Evolutionary conservation across 176 grass and related monocot genomes (phyloP), one percentile per base, ranked within the genome.

Genomic region (Cocos nucifera): DNA sequence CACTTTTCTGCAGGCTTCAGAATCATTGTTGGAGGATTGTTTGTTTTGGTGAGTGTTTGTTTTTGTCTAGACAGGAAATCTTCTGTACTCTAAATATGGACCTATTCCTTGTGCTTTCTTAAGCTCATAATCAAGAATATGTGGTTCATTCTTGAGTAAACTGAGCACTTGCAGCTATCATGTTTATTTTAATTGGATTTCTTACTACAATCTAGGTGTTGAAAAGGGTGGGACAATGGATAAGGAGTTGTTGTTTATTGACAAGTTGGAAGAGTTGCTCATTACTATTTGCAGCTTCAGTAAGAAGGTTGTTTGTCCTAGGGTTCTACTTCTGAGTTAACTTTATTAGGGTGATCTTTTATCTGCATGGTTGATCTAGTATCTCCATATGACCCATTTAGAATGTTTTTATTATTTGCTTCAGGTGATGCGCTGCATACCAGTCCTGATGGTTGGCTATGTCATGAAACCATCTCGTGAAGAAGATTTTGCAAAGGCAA

Each of bases 381-480:
- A 14, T 44, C 10, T 14, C 35, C 10, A 44, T 12, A 14, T 44
- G 35, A 14, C 35, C 10, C 35, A 44, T 44, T 44, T 12, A 44
- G 35, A 44, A 44, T 44, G 35, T 3, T 27, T 19, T 53, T 17
- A 56, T 62, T 51, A 26, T 66, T 63, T 71, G 30, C 15, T 80
- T 39, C 61, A 88, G 82, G 87, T 84, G 75, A 57, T 85, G 50
- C 59, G 51, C 62, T 44, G 60, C 44, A 63, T 72, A 48, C 83
- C 81, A 61, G 21, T 74, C 79, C 57, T 97, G 57, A 49, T 77
- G n/a, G 64, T 88, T 83, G 92, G 92, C 25, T 85, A 91, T 80
- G 48, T 85, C 19, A 97, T 97, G 92, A 97, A 97, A 70, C 63
- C 85, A 72, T 97, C 92, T 53, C 84, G 87, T 1, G 92, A 97